Base-by-base conservation (phyloP, 2,329 filamentous ascomycete genomes). In the Penicillium verrucosum region DNA sequence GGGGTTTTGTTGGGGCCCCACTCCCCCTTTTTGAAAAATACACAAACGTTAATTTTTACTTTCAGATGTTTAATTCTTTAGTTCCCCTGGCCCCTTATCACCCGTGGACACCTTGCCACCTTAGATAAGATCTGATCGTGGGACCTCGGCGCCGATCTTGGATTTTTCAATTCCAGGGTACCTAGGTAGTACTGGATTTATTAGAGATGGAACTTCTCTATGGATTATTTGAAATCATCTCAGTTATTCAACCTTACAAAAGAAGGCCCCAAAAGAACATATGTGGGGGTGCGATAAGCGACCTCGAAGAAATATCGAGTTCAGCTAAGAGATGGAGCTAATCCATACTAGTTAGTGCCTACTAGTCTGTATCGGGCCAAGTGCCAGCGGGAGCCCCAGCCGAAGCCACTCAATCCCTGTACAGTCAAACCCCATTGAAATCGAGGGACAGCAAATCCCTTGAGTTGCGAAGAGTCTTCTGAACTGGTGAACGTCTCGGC, bases 1-100 rank as follows among this genome's bases (percentile, higher is more conserved):
- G 27, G 42, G 60, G 52, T 62, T 63, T 66, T 66, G 64, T 66
- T 66, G 64, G 60, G 64, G 51, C 54, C 58, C 55, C 48, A 38
- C 48, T 59, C 51, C 47, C 55, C 52, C 60, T 53, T 43, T 54
- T 50, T 51, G 49, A 52, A 51, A 56, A 50, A 38, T 23, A 52
- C 46, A 50, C 47, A 51, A 45, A 56, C 29, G 42, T 43, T 55
- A 55, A 55, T 42, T 54, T 54, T 32, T 36, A 43, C 30, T 30
- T 30, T 30, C 29, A 25, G 4, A 46, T 40, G 27, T 23, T 37
- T 38, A 53, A 37, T 44, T 49, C 27, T 49, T 54, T 54, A 54
- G 16, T 25, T 40, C 9, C 38, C 27, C 30, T n/a, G 29, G 37
- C 16, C 21, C 9, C 21, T 38, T 38, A 48, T 45, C 40, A 37